These are phyloP conservation scores for Neurospora sublineolata DNA, from an alignment of 495 filamentous ascomycete genomes.

Conservation along the genomic window DNA sequence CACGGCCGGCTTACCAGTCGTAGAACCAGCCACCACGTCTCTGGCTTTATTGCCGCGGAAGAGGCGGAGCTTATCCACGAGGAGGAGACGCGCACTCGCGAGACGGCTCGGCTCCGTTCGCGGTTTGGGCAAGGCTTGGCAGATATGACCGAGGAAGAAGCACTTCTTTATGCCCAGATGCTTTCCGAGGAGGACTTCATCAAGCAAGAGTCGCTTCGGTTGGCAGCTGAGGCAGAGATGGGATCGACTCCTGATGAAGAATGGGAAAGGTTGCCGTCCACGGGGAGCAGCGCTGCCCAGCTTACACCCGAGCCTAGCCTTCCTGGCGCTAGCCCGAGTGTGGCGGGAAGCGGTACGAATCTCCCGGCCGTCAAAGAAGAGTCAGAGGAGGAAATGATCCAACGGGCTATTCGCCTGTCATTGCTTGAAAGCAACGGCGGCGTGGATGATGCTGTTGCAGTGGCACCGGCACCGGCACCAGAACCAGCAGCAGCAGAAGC, in stretches of 20 bases:
- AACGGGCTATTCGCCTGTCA: slow-evolving; percentile 69
- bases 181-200: slow-evolving; percentile 69
- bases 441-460: slow-evolving; percentile 22
- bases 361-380: slow-evolving; percentile 24
- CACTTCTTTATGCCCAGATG: slow-evolving; percentile 78
- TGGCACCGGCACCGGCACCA: slow-evolving; percentile 5
- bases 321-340: slow-evolving; percentile 27
- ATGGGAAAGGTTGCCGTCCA: slow-evolving; percentile 35
- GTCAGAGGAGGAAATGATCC: slow-evolving; percentile 55
- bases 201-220: slow-evolving; percentile 47
- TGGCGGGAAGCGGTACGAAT: slow-evolving; percentile 2
- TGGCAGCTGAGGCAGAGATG: slow-evolving; percentile 35
- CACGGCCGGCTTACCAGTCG: slow-evolving; percentile 29
- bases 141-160: slow-evolving; percentile 76
- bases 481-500: slow-evolving; percentile 2
- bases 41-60: slow-evolving; percentile 75
- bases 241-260: slow-evolving; percentile 34
- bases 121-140: slow-evolving; percentile 74
- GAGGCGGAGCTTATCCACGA: slow-evolving; percentile 70
- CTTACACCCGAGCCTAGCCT: slow-evolving; percentile 40
- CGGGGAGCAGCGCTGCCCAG: slow-evolving; percentile 32
- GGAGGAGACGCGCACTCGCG: slow-evolving; percentile 37
- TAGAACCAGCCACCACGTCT: slow-evolving; percentile 27
- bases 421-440: slow-evolving; percentile 41
- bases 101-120: slow-evolving; percentile 56